phyloP scores from a whole-genome alignment of 2,329 filamentous ascomycete genomes.

The Trichoderma endophyticum region DNA sequence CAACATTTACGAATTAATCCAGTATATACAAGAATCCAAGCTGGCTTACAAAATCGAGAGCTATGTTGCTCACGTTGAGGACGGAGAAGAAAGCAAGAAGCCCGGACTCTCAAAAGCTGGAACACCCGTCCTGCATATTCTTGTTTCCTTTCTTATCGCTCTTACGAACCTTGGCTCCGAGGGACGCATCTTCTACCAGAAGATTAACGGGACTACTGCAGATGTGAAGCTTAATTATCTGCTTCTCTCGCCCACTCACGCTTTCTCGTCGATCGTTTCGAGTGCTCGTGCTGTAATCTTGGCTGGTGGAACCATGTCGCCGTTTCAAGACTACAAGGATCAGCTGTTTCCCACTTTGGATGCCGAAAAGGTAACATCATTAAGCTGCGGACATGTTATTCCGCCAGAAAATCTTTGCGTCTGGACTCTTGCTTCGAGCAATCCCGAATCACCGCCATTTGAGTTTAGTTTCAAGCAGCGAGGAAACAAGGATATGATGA shows the following conservation, averaged over 20 bases:
- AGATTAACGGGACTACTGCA: slow-evolving; percentile 32
- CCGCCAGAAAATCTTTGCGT: slow-evolving; percentile 77
- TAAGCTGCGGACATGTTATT: slow-evolving; percentile 94
- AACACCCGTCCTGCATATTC: slow-evolving; percentile 52
- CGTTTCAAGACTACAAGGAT: slow-evolving; percentile 83
- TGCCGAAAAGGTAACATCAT: slow-evolving; percentile 63
- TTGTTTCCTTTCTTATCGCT: slow-evolving; percentile 66
- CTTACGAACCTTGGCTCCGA: slow-evolving; percentile 81
- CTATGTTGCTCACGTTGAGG: slow-evolving; percentile 65
- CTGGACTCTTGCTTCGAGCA: slow-evolving; percentile 58
- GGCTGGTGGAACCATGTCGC: slow-evolving; percentile 96
- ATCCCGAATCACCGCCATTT: slow-evolving; percentile 52
- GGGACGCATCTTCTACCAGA: slow-evolving; percentile 63
- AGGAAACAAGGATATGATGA: slow-evolving; percentile 64
- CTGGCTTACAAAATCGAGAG: slow-evolving; percentile 92
- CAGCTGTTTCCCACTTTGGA: slow-evolving; percentile 79
- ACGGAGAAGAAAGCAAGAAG: slow-evolving; percentile 36
- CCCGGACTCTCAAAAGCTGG: slow-evolving; percentile 24
- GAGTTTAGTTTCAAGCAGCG: slow-evolving; percentile 87
- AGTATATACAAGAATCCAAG: slow-evolving; percentile 88
- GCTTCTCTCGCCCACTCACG: slow-evolving; percentile 84
- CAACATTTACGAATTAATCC: slow-evolving; percentile 83
- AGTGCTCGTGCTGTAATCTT: slow-evolving; percentile 83
- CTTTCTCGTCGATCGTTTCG: slow-evolving; percentile 84
- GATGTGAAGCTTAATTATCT: slow-evolving; percentile 74